Evolutionary conservation across 768 basidiomycete species (phyloP).

Genomic region (Mycena maculata): DNA sequence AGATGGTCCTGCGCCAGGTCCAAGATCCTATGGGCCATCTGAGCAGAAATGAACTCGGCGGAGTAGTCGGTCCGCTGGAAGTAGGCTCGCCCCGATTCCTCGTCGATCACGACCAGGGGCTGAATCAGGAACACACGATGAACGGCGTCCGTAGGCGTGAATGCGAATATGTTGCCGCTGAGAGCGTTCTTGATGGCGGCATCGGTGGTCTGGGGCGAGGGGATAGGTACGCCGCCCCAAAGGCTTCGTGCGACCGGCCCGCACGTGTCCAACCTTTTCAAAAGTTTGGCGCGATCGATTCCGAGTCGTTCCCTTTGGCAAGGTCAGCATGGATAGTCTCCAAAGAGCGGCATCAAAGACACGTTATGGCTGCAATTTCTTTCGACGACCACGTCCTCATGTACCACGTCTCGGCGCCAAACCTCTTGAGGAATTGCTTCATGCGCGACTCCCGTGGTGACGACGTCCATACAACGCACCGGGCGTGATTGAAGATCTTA

Average conservation of each 20-base stretch:
- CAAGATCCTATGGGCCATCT: not conserved
- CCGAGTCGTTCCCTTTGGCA: conserved; percentile 10
- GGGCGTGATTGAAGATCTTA: not conserved
- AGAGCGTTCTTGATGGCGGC: not conserved
- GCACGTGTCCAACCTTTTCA: not conserved
- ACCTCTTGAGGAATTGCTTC: not conserved
- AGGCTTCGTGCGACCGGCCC: conserved; percentile 12
- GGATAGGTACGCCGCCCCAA: not conserved
- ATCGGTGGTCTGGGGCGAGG: not conserved
- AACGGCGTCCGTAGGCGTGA: not conserved
- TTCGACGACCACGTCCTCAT: conserved; percentile 8
- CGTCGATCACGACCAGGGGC: not conserved
- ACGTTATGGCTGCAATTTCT: conserved; percentile 7
- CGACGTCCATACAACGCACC: conserved; percentile 9
- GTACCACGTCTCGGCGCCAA: not conserved
- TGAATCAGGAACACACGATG: conserved; percentile 7
- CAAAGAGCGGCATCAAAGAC: not conserved
- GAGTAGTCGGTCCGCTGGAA: not conserved
- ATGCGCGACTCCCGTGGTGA: not conserved
- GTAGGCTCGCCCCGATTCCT: not conserved
- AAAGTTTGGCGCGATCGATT: not conserved
- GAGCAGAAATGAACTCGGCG: conserved; percentile 4
- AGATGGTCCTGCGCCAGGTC: conserved; percentile 1
- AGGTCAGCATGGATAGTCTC: not conserved
- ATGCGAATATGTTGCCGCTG: not conserved